These are phyloP conservation scores for Chalciporus sphaerocephalus DNA, from an alignment of 768 basidiomycete species.

Conservation along the genomic window DNA sequence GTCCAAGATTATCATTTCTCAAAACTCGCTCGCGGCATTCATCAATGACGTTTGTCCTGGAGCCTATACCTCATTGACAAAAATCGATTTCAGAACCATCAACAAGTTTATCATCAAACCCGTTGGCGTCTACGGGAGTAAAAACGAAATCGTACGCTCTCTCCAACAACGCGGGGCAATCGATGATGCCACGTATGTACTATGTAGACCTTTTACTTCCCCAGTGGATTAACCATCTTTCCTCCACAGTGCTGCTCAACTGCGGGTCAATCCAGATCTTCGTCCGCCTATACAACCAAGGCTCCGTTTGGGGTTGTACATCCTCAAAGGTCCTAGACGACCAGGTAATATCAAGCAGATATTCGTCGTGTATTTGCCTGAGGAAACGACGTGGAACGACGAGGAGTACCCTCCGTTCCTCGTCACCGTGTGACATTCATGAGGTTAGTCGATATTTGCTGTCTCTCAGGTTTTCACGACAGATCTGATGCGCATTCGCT, in stretches of 20 bases:
- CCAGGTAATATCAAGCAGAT: conserved; percentile 13
- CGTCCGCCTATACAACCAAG: conserved; percentile 3
- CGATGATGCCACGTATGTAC: conserved; percentile 38
- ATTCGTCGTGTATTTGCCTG: conserved; percentile 53
- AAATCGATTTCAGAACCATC: conserved; percentile 51
- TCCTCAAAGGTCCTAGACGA: conserved; percentile 5
- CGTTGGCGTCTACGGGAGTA: conserved; percentile 56
- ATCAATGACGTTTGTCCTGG: conserved; percentile 47
- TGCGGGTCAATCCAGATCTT: conserved; percentile 11
- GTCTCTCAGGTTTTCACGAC: too few relatives aligned
- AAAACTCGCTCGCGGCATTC: conserved; percentile 44
- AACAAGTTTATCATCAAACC: conserved; percentile 46
- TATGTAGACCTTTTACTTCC: background rate
- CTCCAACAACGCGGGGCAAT: conserved; percentile 36
- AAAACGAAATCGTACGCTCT: conserved; percentile 45
- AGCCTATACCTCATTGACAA: conserved; percentile 50
- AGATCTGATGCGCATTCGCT: too few relatives aligned
- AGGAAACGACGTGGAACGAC: conserved; percentile 51
- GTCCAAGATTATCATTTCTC: conserved; percentile 54
- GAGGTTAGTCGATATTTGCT: background rate
- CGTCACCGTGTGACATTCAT: conserved; percentile 36
- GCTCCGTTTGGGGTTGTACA: conserved; percentile 23
- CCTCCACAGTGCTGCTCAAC: conserved; percentile 9
- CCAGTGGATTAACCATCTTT: background rate
- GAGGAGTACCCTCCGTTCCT: conserved; percentile 35